Base-by-base conservation (phyloP, 169 alveolate genomes). In the Toxoplasma gondii region DNA sequence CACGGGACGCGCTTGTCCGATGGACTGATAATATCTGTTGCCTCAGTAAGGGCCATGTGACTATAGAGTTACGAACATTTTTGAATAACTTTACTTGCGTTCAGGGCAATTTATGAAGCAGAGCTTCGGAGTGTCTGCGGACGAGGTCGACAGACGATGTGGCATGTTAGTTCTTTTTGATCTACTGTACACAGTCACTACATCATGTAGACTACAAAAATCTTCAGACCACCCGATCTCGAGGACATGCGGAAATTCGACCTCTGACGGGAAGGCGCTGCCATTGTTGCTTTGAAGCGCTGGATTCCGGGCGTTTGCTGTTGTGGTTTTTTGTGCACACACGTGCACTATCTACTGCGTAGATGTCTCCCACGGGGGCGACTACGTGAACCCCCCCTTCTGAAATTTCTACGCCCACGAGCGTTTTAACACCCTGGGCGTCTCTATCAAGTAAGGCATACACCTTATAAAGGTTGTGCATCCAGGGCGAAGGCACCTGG, bases 1-100 rank as follows among this genome's bases (percentile, higher is more conserved):
- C 94, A 17, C 31, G 78, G 9, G 94, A 78, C 2, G 94, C 94
- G 39, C 5, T 64, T 5, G 80, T 81, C 41, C 88, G 94, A 39
- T 92, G 94, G 94, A 92, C 92, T 7, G 94, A 92, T 53, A 92
- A 92, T 39, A 92, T 92, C 27, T 81, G 74, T n/a, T 53, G 88
- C n/a, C 44, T 92, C 34, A 90, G 94, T 92, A 34, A 39, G 94
- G n/a, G 1, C 34, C 31, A 7, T 9, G 9, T 0, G 2, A 31
- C 5, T 67, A 24, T n/a, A 34, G 22, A 9, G 38, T 88, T n/a
- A 29, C 64, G 39, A 7, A 31, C n/a, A 12, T 4, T 19, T 74
- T 12, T 74, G 84, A 16, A 17, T 0, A 1, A 74, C n/a, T 74
- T 16, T 74, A 22, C 84, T 17, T 12, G 31, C n/a, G 64, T n/a